Percentiles rank a stretch among this genome's conserved stretches.
Conservation (phyloP, 2,329 filamentous ascomycete species). For the Diaporthe caulivora region DNA sequence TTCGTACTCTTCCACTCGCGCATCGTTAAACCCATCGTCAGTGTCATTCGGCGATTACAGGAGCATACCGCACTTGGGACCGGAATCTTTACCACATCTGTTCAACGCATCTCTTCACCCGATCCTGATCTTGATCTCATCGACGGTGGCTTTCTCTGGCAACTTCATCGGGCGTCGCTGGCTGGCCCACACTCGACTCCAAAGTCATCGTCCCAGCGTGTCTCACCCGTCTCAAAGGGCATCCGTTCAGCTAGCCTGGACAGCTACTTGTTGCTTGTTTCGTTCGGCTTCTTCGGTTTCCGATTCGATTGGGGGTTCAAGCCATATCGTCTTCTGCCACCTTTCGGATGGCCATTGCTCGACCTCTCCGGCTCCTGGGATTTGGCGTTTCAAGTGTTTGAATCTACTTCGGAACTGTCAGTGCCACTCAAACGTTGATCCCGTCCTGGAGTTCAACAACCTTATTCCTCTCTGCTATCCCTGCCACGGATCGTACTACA, state of each 20-base stretch:
- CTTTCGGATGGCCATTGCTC: conserved; percentile 42
- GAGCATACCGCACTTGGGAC: background rate
- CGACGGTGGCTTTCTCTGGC: conserved; percentile 25
- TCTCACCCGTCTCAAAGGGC: conserved; percentile 31
- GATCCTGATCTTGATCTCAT: conserved; percentile 36
- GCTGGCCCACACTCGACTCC: conserved; percentile 18
- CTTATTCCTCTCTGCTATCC: conserved; percentile 41
- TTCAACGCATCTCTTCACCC: conserved; percentile 13
- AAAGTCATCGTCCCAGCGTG: conserved; percentile 28
- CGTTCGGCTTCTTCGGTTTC: conserved; percentile 37
- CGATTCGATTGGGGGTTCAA: conserved; percentile 42
- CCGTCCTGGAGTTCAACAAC: conserved; percentile 49
- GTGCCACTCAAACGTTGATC: conserved; percentile 56
- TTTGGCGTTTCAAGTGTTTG: conserved; percentile 56
- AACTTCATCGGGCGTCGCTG: conserved; percentile 20
- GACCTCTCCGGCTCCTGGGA: conserved; percentile 47
- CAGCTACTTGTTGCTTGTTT: conserved; percentile 35
- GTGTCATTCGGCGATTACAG: background rate
- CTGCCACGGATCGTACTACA: conserved; percentile 36
- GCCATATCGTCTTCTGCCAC: conserved; percentile 41
- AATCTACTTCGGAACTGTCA: conserved; percentile 52
- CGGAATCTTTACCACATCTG: background rate
- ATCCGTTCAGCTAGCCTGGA: conserved; percentile 27
- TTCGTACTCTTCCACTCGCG: background rate
- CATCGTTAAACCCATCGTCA: background rate